Evolutionary conservation across 176 grass and related monocot species (phyloP).

Genomic region (Coix lacrymajobi): DNA sequence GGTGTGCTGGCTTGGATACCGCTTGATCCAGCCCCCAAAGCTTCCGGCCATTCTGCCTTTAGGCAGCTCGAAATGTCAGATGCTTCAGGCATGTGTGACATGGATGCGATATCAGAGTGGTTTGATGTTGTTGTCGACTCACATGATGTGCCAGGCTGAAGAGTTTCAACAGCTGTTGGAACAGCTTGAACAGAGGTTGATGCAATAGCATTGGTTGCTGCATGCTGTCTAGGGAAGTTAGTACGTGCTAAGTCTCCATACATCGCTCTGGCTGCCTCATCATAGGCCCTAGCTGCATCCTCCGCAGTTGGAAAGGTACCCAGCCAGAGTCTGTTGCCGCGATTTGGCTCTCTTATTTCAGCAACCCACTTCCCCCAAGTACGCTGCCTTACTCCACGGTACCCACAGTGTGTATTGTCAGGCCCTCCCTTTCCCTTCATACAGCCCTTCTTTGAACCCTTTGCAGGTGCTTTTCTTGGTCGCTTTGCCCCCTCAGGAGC

Average conservation of each 20-base stretch:
- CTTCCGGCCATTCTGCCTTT: not conserved
- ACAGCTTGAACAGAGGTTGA: not conserved
- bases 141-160: conserved; percentile 13
- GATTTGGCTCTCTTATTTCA: conserved; percentile 83
- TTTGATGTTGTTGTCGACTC: conserved; percentile 46
- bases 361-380: conserved; percentile 98
- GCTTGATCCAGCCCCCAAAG: not conserved
- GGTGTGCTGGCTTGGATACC: not conserved
- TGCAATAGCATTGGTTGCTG: not conserved
- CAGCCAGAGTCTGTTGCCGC: conserved; percentile 68
- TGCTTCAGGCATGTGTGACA: not conserved
- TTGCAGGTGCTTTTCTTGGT: conserved; percentile 56
- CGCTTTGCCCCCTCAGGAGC: not conserved
- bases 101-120: not conserved
- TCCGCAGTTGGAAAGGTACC: conserved; percentile 68
- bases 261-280: conserved; percentile 86
- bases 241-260: conserved; percentile 59
- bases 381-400: conserved; percentile 81
- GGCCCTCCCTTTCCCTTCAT: conserved; percentile 96
- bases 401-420: conserved; percentile 59
- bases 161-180: not conserved
- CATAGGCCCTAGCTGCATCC: conserved; percentile 73
- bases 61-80: not conserved
- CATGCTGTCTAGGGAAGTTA: conserved; percentile 40
- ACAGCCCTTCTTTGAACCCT: conserved; percentile 93